Evolutionary conservation across 1,284 basidiomycete genomes (phyloP).

Genomic region (Cryptococcus maquisensis): DNA sequence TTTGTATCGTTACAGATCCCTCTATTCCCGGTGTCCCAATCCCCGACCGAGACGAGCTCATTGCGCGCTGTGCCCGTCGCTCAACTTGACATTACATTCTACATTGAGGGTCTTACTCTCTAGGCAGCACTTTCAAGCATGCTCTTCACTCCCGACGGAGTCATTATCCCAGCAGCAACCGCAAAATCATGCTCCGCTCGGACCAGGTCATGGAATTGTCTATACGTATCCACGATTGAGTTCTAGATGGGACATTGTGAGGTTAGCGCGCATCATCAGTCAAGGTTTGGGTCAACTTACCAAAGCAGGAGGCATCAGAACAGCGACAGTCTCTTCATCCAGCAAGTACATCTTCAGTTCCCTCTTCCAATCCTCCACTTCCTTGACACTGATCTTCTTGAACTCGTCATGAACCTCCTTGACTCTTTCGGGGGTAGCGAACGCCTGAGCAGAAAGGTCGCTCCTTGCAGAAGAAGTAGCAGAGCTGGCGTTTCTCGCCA

Average conservation of each 20-base stretch:
- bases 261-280: background rate
- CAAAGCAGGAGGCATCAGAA: slow-evolving; percentile 69
- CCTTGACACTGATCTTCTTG: slow-evolving; percentile 50
- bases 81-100: background rate
- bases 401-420: slow-evolving; percentile 57
- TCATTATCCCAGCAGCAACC: slow-evolving; percentile 44
- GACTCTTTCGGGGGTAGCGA: slow-evolving; percentile 50
- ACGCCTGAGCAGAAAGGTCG: slow-evolving; percentile 54
- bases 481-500: slow-evolving; percentile 26
- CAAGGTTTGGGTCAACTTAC: too few relatives aligned
- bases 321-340: slow-evolving; percentile 68
- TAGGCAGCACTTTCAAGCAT: slow-evolving; percentile 16
- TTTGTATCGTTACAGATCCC: too few relatives aligned
- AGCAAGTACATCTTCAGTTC: slow-evolving; percentile 69
- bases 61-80: too few relatives aligned
- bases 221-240: slow-evolving; percentile 68
- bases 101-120: too few relatives aligned
- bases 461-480: slow-evolving; percentile 26
- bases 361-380: slow-evolving; percentile 57
- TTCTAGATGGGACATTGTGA: slow-evolving; percentile 38
- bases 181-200: slow-evolving; percentile 51
- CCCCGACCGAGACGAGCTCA: too few relatives aligned
- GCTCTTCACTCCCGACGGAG: slow-evolving; percentile 42
- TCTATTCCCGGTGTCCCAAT: too few relatives aligned
- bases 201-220: slow-evolving; percentile 59